A percentile compares a stretch with the other conserved stretches of the same genome.
Conservation (phyloP, 345 rosid species). For the Pistacia vera region DNA sequence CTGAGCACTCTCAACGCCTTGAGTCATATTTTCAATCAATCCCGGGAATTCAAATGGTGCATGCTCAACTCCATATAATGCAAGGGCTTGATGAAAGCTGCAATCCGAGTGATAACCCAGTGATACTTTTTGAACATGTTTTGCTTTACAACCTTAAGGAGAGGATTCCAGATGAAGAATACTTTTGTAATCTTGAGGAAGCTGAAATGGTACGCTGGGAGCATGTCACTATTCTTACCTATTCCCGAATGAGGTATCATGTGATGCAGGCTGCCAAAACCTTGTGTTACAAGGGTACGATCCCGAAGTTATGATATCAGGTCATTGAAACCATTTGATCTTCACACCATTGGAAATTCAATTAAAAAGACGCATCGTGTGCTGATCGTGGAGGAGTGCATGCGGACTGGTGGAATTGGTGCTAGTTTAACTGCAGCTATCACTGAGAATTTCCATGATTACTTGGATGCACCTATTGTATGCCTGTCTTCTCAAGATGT, state of each 20-base stretch:
- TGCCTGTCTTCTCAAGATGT: constrained; percentile 97
- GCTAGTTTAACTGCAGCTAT: constrained; percentile 93
- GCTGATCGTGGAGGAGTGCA: constrained; percentile 94
- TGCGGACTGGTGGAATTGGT: constrained; percentile 96
- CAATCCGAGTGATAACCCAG: constrained; percentile 97
- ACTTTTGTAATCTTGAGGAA: constrained; percentile 86
- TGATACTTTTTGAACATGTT: constrained; percentile 92
- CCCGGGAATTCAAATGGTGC: constrained; percentile 99
- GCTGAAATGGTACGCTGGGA: constrained; percentile 98
- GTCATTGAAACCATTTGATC: constrained; percentile 90
- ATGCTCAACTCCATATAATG: constrained; percentile 97
- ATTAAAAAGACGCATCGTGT: constrained; percentile 92
- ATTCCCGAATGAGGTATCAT: constrained; percentile 95
- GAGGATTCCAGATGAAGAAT: constrained; percentile 90
- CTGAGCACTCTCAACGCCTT: constrained; percentile 95
- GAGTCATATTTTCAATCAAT: constrained; percentile 98
- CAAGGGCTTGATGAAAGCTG: constrained; percentile 99
- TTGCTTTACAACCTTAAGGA: constrained; percentile 98
- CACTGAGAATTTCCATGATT: constrained; percentile 85
- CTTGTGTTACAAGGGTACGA: constrained; percentile 89
- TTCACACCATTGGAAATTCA: constrained; percentile 84
- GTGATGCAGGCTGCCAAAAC: constrained; percentile 98
- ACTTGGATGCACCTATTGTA: constrained; percentile 88
- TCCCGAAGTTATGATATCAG: constrained; percentile 96
- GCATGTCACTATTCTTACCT: constrained; percentile 82